These are phyloP conservation scores for Saccharum spontaneum DNA, from an alignment of 176 grass and related monocot species.

Conservation along the genomic window DNA sequence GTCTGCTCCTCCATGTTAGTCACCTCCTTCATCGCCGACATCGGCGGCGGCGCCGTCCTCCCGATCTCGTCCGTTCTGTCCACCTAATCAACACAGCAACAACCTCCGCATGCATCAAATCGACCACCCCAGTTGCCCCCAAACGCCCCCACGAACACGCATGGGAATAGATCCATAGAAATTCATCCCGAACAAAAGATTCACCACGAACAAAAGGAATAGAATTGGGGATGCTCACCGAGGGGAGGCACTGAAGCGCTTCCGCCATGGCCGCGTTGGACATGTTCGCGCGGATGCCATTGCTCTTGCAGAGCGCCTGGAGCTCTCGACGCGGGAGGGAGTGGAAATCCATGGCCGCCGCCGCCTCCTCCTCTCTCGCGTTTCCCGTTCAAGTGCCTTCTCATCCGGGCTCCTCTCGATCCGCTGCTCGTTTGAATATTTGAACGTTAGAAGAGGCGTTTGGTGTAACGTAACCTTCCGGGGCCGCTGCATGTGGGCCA, in stretches of 20 bases:
- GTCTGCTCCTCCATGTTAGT: not conserved
- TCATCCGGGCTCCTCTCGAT: conserved; percentile 6
- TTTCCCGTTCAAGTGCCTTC: not conserved
- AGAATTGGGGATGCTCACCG: conserved; percentile 28
- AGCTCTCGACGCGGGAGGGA: conserved; percentile 64
- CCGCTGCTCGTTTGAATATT: not conserved
- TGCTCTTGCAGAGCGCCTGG: conserved; percentile 77
- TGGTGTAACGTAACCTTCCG: not conserved
- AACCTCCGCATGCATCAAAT: not conserved
- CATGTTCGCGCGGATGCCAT: conserved; percentile 77
- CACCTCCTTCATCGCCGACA: not conserved
- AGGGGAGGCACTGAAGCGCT: conserved; percentile 60
- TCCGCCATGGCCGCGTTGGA: conserved; percentile 85
- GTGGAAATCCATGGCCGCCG: conserved; percentile 66
- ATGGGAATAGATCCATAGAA: not conserved
- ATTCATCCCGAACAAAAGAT: not conserved
- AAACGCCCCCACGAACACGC: not conserved
- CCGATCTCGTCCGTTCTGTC: conserved; percentile 39
- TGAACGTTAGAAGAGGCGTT: not conserved
- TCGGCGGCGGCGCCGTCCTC: conserved; percentile 11
- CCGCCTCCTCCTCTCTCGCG: not conserved
- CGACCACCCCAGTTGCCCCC: not conserved
- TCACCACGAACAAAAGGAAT: not conserved
- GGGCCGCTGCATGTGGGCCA: not conserved
- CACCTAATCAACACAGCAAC: conserved; percentile 26